Conservation (phyloP, 1,139 yeast species). For the Yamadazyma conglobata region DNA sequence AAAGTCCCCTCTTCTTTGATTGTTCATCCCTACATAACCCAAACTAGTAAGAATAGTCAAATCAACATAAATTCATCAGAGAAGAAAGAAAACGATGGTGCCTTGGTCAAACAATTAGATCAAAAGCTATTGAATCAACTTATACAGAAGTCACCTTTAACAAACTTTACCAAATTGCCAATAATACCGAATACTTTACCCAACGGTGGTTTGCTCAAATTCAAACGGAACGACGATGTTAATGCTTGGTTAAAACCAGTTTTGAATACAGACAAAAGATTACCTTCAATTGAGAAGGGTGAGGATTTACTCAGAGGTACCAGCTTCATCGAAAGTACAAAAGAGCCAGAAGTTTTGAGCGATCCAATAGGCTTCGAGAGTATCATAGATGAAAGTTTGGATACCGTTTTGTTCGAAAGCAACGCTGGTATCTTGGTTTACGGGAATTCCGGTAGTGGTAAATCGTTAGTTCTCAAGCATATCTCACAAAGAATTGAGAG, state of each 20-base stretch:
- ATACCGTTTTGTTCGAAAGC: constrained; percentile 43
- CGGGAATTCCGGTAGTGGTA: constrained; percentile 84
- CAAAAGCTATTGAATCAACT: constrained; percentile 14
- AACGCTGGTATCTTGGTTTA: constrained; percentile 55
- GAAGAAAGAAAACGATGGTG: constrained; percentile 26
- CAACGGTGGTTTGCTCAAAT: constrained; percentile 59
- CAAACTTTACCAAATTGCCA: constrained; percentile 52
- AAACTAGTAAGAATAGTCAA: constrained; percentile 28
- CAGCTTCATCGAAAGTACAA: constrained; percentile 38
- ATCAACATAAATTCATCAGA: constrained; percentile 27
- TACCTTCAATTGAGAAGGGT: constrained; percentile 47
- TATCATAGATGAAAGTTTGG: constrained; percentile 38
- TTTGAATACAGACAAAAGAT: constrained; percentile 20
- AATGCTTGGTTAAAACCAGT: constrained; percentile 45
- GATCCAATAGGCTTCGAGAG: constrained; percentile 59
- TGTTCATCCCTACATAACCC: constrained; percentile 57
- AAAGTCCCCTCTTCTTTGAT: constrained; percentile 42
- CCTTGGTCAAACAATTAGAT: constrained; percentile 13
- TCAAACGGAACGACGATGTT: constrained; percentile 44
- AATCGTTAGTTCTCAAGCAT: constrained; percentile 51
- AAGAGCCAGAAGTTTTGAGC: constrained; percentile 11
- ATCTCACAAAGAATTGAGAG: constrained; percentile 34
- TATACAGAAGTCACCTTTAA: constrained; percentile 31
- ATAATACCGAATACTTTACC: constrained; percentile 47
- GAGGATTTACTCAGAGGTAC: constrained; percentile 50